Evolutionary conservation across 768 basidiomycete genomes (phyloP).

Genomic region (Strobilomyces echinocephalus): DNA sequence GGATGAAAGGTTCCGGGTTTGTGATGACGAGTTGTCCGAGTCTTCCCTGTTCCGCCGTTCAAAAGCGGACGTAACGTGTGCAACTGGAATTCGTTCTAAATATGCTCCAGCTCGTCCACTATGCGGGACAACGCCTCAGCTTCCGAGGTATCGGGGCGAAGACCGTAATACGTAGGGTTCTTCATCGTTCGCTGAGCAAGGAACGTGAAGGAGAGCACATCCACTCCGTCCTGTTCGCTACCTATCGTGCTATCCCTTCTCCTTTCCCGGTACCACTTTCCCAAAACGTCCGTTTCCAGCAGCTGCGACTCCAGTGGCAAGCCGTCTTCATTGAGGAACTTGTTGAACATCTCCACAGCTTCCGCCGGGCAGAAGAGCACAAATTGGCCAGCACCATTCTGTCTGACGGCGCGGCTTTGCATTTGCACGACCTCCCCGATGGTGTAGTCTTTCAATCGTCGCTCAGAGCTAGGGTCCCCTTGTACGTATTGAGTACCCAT

Average conservation of each 20-base stretch:
- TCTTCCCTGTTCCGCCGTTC: too few species aligned
- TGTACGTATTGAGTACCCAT: slow-evolving; percentile 89
- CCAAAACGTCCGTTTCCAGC: slow-evolving; percentile 45
- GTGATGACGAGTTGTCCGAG: too few species aligned
- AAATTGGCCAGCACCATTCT: slow-evolving; percentile 60
- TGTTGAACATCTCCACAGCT: slow-evolving; percentile 71
- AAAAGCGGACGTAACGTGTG: background rate
- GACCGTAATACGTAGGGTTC: slow-evolving; percentile 86
- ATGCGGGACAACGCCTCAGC: slow-evolving; percentile 65
- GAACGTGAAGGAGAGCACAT: slow-evolving; percentile 78
- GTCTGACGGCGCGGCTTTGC: slow-evolving; percentile 81
- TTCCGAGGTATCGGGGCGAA: slow-evolving; percentile 34
- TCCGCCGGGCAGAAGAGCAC: slow-evolving; percentile 88
- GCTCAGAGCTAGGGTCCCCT: slow-evolving; percentile 44
- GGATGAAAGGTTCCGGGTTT: too few species aligned
- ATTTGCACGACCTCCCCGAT: slow-evolving; percentile 82
- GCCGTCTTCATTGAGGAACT: slow-evolving; percentile 78
- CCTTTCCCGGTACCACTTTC: slow-evolving; percentile 43
- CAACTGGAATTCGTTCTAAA: background rate
- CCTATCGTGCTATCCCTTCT: slow-evolving; percentile 36
- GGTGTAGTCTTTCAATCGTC: slow-evolving; percentile 74
- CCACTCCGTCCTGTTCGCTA: slow-evolving; percentile 65
- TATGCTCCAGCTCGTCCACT: slow-evolving; percentile 48
- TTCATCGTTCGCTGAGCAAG: slow-evolving; percentile 61
- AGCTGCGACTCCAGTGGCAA: slow-evolving; percentile 84